Base-by-base conservation (phyloP, 2,329 filamentous ascomycete genomes). In the Aureobasidium sp. region DNA sequence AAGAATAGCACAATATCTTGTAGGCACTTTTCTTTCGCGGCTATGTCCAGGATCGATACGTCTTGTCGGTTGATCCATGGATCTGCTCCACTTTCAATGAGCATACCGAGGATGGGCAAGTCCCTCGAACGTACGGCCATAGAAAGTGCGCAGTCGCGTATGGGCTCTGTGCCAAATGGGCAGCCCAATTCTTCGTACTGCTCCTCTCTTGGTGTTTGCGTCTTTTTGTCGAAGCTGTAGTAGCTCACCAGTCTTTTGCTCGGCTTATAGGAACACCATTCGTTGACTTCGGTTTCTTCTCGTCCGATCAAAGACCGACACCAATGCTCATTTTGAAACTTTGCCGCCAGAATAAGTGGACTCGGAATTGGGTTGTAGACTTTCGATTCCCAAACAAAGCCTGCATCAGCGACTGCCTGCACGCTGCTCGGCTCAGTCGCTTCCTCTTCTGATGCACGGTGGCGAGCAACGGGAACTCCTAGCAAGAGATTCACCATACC, bases 41-140 rank as follows among this genome's bases (percentile, higher is more conserved):
- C 35, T n/a, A 41, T 3, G 19, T 41, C 37, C 6, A 51, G 14
- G n/a, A 41, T 37, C 3, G 48, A 51, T 10, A 51, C 19, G n/a
- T 19, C 27, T 41, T 51, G 35, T 41, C 48, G 35, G 25, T 51
- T 51, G 17, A 41, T 35, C 48, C 48, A 51, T 10, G 48, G 48
- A 11, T 51, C 48, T 27, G 48, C 48, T 3, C 48, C 48, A 14
- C 11, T 40, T n/a, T 51, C 48, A 19, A 51, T 34, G 7, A 51
- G 48, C 6, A 51, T 10, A 21, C 27, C 35, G 14, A 34, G 12
- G 17, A 51, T 51, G 17, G 48, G 24, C 21, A 41, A 7, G 14
- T 51, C 37, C n/a, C 22, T 24, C n/a, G 25, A 32, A 14, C 37
- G 25, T 17, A 51, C 10, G 19, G 48, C 37, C 35, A 41, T 51